Percentiles rank a stretch among this genome's conserved stretches.
These are phyloP conservation scores for Fusarium sambucinum DNA, from an alignment of 2,329 filamentous ascomycete genomes.

Conservation along the genomic window DNA sequence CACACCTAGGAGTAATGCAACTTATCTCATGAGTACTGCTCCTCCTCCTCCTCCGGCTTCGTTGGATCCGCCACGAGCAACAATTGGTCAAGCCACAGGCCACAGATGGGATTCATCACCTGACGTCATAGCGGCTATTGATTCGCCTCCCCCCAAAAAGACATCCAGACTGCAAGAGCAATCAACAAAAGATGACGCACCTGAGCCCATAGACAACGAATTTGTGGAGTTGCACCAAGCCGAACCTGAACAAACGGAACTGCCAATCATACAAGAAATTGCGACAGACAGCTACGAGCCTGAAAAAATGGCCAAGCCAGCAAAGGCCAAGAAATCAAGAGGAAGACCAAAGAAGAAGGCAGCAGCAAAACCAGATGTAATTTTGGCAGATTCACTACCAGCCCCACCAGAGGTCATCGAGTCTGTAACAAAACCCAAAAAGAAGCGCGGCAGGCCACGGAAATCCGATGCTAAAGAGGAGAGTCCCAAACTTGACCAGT, in stretches of 20 bases:
- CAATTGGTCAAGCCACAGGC: constrained; percentile 3
- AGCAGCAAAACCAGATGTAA: constrained; percentile 15
- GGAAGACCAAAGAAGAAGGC: constrained; percentile 52
- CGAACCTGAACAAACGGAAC: constrained; percentile 5
- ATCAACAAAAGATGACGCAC: constrained; percentile 4
- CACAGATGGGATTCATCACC: constrained; percentile 42
- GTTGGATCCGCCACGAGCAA: constrained; percentile 9
- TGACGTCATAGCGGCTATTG: constrained; percentile 40
- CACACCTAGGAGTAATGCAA: constrained; percentile 49
- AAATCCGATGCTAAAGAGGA: constrained; percentile 48
- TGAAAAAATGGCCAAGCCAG: constrained; percentile 29
- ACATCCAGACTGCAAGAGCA: constrained; percentile 17
- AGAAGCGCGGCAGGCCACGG: constrained; percentile 59
- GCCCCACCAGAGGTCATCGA: constrained; percentile 19
- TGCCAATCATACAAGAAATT: constrained; percentile 8
- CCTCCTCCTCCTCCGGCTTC: constrained; percentile 37
- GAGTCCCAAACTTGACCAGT: constrained; percentile 11
- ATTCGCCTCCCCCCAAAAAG: constrained; percentile 27
- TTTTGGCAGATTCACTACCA: constrained; percentile 17
- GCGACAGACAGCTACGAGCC: constrained; percentile 22
- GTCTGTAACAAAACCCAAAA: constrained; percentile 44
- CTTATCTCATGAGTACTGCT: constrained; percentile 38
- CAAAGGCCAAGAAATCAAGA: constrained; percentile 48
- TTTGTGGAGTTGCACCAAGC: background rate
- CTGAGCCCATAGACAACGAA: constrained; percentile 8